These are phyloP conservation scores for Fennellomyces sp. DNA, from an alignment of 371 early-diverging fungal genomes.

Conservation along the genomic window DNA sequence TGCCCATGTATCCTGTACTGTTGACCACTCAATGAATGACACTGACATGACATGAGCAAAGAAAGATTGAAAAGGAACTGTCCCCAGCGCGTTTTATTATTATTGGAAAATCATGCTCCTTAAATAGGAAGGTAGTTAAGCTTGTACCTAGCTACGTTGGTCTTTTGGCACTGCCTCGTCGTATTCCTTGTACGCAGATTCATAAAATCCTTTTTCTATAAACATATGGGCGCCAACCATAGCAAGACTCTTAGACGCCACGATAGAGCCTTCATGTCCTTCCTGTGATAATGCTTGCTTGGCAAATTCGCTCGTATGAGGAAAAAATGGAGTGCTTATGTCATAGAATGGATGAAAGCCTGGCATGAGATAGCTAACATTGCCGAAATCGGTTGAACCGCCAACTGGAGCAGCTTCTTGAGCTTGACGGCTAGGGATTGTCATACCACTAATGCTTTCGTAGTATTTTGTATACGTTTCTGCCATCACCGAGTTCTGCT, in stretches of 20 bases:
- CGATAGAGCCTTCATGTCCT: slow-evolving; percentile 61
- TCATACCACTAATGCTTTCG: slow-evolving; percentile 49
- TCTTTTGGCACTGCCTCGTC: not conserved
- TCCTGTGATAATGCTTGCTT: slow-evolving; percentile 53
- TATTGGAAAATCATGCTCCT: too few species aligned
- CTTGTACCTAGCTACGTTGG: too few species aligned
- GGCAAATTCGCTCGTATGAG: slow-evolving; percentile 70
- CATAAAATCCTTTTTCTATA: not conserved
- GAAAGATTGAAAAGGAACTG: not conserved
- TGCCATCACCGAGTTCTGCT: slow-evolving; percentile 62
- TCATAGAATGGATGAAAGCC: slow-evolving; percentile 40
- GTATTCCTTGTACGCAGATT: not conserved
- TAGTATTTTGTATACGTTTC: slow-evolving; percentile 53
- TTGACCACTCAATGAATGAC: slow-evolving; percentile 4
- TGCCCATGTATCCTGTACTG: slow-evolving; percentile 5
- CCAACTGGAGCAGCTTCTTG: slow-evolving; percentile 35
- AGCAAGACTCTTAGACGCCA: slow-evolving; percentile 3
- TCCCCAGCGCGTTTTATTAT: not conserved
- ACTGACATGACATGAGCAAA: too few species aligned
- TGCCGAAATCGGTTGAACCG: slow-evolving; percentile 76
- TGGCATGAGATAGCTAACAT: slow-evolving; percentile 49
- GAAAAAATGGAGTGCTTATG: slow-evolving; percentile 42
- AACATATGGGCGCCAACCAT: slow-evolving; percentile 7
- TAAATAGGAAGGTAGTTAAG: too few species aligned
- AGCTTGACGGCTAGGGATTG: slow-evolving; percentile 33